Percentiles rank a stretch among this genome's conserved stretches.
phyloP scores from a whole-genome alignment of 371 early-diverging fungal genomes.

The Haplosporangium sp. region DNA sequence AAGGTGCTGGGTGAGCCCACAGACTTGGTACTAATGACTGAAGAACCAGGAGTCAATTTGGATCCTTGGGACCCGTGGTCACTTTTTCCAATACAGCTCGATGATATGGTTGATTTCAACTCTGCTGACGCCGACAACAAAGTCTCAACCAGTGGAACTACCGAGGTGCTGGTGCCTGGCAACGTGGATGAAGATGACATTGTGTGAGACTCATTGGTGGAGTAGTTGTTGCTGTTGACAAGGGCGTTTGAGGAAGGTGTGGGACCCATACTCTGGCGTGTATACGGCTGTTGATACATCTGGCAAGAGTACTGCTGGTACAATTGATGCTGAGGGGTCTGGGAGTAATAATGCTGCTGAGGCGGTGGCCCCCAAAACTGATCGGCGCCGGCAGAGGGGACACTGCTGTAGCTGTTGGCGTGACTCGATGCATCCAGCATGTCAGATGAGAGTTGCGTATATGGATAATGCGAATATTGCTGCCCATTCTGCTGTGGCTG shows the following conservation, averaged over 20 bases:
- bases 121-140: background rate
- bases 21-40: too few relatives aligned
- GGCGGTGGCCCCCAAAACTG: background rate
- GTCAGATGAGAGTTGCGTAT: background rate
- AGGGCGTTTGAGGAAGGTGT: background rate
- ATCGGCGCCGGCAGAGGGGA: background rate
- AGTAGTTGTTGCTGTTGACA: background rate
- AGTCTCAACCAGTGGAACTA: background rate
- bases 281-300: constrained; percentile 3
- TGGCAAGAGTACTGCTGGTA: background rate
- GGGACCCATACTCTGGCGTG: background rate
- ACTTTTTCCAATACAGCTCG: too few relatives aligned
- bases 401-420: background rate
- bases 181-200: too few relatives aligned
- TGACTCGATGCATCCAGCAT: background rate
- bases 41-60: too few relatives aligned
- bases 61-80: too few relatives aligned
- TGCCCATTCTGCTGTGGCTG: background rate
- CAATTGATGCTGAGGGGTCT: background rate
- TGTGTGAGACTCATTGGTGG: too few relatives aligned
- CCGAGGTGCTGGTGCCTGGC: too few relatives aligned
- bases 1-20: too few relatives aligned
- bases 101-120: too few relatives aligned
- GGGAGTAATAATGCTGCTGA: background rate
- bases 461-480: background rate